These are phyloP conservation scores for Epichloe gansuensis DNA, from an alignment of 2,329 filamentous ascomycete species.

Conservation along the genomic window DNA sequence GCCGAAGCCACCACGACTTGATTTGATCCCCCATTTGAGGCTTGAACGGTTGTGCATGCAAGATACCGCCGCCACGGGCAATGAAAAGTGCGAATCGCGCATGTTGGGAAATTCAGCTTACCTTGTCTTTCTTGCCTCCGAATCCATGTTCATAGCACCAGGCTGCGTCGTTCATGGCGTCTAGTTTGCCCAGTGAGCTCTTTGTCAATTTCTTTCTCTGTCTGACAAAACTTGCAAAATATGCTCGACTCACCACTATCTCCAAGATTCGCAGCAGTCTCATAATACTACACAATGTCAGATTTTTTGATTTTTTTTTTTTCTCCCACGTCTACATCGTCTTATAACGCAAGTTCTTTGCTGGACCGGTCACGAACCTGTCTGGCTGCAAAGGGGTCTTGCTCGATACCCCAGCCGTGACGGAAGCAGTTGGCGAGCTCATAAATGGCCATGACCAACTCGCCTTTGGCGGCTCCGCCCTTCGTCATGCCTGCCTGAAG, in stretches of 20 bases:
- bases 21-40: background rate
- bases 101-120: constrained; percentile 34
- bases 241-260: constrained; percentile 53
- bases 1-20: background rate
- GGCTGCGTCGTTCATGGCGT: constrained; percentile 93
- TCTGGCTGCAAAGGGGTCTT: constrained; percentile 74
- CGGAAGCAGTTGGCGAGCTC: constrained; percentile 89
- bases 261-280: constrained; percentile 90
- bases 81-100: background rate
- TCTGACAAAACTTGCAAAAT: background rate
- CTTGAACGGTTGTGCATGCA: background rate
- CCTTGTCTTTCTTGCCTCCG: constrained; percentile 96
- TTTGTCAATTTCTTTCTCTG: background rate
- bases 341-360: constrained; percentile 15
- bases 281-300: constrained; percentile 60
- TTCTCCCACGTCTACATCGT: background rate
- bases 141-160: constrained; percentile 98
- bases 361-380: constrained; percentile 32
- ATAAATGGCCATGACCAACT: constrained; percentile 91
- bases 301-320: constrained; percentile 16
- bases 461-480: constrained; percentile 87
- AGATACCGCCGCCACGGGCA: background rate
- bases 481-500: constrained; percentile 80
- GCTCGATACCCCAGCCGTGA: constrained; percentile 82
- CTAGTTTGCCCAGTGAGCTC: constrained; percentile 26